phyloP scores from a whole-genome alignment of 2,329 filamentous ascomycete species.

The Cladophialophora bantiana region DNA sequence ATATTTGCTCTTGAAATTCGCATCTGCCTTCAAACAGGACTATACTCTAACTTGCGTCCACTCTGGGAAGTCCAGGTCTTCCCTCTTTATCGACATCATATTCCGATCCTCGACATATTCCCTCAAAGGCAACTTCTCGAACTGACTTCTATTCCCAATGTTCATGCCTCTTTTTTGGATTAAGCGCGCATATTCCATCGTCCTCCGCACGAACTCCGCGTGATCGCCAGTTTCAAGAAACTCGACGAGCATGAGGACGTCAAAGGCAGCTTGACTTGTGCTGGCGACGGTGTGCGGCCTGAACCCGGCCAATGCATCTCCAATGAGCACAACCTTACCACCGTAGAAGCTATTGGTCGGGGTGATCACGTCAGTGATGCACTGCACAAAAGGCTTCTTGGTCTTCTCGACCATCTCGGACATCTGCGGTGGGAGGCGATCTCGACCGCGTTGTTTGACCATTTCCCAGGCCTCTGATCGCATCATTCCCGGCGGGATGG shows the following conservation, averaged over 20 bases:
- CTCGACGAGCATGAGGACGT: slow-evolving; percentile 39
- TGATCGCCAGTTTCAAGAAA: slow-evolving; percentile 36
- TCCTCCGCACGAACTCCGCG: slow-evolving; percentile 38
- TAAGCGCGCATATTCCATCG: slow-evolving; percentile 34
- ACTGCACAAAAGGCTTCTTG: slow-evolving; percentile 42
- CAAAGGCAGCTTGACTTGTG: slow-evolving; percentile 42
- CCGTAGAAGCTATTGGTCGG: slow-evolving; percentile 39
- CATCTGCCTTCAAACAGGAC: not conserved
- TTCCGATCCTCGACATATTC: slow-evolving; percentile 35
- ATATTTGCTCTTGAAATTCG: not conserved
- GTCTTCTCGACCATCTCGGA: slow-evolving; percentile 41
- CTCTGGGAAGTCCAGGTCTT: slow-evolving; percentile 33
- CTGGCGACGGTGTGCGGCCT: slow-evolving; percentile 43
- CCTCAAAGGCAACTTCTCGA: slow-evolving; percentile 28
- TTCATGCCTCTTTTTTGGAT: slow-evolving; percentile 30
- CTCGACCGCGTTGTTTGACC: slow-evolving; percentile 37
- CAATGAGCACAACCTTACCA: slow-evolving; percentile 43
- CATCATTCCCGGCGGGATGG: slow-evolving; percentile 43
- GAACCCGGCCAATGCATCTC: slow-evolving; percentile 42
- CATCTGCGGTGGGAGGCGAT: slow-evolving; percentile 39
- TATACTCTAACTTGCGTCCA: slow-evolving; percentile 31
- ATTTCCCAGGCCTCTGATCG: slow-evolving; percentile 42
- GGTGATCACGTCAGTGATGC: slow-evolving; percentile 40
- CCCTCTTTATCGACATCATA: slow-evolving; percentile 32
- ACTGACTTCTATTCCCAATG: slow-evolving; percentile 35